Evolutionary conservation across 208 protist species (phyloP).

Genomic region (Leishmania gerbilli): DNA sequence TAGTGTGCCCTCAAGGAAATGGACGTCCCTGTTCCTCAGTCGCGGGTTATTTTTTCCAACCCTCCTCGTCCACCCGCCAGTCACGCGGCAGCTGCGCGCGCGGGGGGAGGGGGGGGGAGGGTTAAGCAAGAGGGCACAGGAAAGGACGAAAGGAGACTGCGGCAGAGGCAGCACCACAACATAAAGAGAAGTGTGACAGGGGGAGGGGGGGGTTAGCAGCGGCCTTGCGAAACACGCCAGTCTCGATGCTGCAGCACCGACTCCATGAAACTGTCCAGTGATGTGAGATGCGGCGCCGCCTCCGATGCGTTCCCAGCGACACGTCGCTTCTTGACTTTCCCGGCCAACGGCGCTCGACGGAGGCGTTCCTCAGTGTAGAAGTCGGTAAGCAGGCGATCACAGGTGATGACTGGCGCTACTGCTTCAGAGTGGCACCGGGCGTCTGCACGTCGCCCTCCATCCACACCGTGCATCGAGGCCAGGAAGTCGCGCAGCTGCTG

Average conservation of each 20-base stretch:
- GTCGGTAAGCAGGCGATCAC: constrained; percentile 19
- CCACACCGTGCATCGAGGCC: background rate
- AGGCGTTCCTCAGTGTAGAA: constrained; percentile 8
- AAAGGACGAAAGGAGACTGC: background rate
- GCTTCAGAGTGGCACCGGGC: background rate
- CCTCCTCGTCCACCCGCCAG: background rate
- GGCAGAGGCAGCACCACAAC: background rate
- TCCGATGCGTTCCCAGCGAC: background rate
- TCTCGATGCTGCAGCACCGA: constrained; percentile 24
- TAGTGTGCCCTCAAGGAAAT: background rate
- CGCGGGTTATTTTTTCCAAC: background rate
- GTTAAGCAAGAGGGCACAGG: background rate
- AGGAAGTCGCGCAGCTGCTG: constrained; percentile 37
- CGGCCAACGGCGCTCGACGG: background rate
- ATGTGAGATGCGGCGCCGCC: background rate
- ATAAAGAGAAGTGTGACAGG: background rate
- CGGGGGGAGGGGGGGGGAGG: background rate
- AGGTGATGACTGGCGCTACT: constrained; percentile 18
- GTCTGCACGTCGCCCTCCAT: background rate
- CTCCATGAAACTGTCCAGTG: constrained; percentile 24
- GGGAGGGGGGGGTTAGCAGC: background rate
- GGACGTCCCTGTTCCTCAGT: background rate
- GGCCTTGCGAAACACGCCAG: constrained; percentile 2
- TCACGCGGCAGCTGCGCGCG: background rate
- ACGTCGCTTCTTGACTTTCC: background rate